Evolutionary conservation across 805 yeast species (phyloP).

Genomic region (Yarrowia deformans): DNA sequence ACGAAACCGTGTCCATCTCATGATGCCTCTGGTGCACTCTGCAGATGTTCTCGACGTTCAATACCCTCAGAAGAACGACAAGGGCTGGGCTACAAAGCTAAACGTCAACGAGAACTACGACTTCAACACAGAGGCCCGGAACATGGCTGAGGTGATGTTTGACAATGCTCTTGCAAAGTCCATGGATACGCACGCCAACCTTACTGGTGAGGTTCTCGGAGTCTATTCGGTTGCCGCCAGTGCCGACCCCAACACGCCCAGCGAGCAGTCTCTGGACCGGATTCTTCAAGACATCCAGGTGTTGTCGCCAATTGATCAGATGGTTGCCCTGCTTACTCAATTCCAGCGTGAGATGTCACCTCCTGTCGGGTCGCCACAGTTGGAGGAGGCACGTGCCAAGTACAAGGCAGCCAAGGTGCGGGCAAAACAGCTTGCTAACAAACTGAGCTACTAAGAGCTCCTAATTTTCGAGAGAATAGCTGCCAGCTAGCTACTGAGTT

Average conservation of each 20-base stretch:
- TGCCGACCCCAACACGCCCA: constrained; percentile 2
- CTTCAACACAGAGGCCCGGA: constrained; percentile 25
- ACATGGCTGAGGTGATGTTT: constrained; percentile 31
- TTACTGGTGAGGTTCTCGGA: constrained; percentile 30
- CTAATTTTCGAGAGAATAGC: constrained; percentile 4
- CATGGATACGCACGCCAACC: constrained; percentile 21
- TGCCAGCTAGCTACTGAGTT: constrained; percentile 24
- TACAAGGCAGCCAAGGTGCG: constrained; percentile 28
- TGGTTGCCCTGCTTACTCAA: constrained; percentile 23
- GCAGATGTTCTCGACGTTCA: constrained; percentile 19
- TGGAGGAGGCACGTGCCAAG: constrained; percentile 30
- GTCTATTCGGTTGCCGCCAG: constrained; percentile 8
- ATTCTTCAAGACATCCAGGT: constrained; percentile 28
- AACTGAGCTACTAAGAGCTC: constrained; percentile 27
- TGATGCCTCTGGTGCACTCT: constrained; percentile 36
- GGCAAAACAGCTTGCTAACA: constrained; percentile 27
- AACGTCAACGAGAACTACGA: constrained; percentile 31
- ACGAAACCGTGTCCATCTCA: constrained; percentile 19
- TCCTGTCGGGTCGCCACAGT: constrained; percentile 14
- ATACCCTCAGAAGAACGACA: constrained; percentile 22
- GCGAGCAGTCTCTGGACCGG: constrained; percentile 22
- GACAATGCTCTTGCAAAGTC: constrained; percentile 36
- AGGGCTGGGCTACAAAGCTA: constrained; percentile 16
- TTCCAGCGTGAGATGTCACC: constrained; percentile 34
- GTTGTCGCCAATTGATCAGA: constrained; percentile 28